These are phyloP conservation scores for Alloteropsis semialata DNA, from an alignment of 176 grass and related monocot genomes.

Conservation along the genomic window DNA sequence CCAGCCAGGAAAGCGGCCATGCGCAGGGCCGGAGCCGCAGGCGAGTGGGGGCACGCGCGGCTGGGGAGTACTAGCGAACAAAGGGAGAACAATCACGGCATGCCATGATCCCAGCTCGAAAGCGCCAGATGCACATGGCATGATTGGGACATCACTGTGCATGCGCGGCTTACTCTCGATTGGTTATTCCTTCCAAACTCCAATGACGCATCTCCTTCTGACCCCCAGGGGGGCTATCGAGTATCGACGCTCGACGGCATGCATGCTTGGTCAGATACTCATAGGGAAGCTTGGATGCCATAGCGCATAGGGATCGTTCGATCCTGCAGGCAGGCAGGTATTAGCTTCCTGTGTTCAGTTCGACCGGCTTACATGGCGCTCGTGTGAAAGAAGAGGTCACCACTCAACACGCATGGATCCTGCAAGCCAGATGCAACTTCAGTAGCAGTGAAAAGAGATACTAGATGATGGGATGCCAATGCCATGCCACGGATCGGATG, in stretches of 20 bases:
- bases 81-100: background rate
- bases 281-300: too few species aligned
- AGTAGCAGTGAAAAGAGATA: background rate
- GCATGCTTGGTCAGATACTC: too few species aligned
- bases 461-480: background rate
- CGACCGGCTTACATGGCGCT: too few species aligned
- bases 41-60: background rate
- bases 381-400: too few species aligned
- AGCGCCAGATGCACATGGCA: background rate
- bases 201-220: too few species aligned
- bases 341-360: too few species aligned
- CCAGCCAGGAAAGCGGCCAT: background rate
- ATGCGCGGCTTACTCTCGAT: background rate
- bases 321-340: too few species aligned
- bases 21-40: background rate
- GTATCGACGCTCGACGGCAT: too few species aligned
- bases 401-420: too few species aligned
- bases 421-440: background rate
- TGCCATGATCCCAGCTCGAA: background rate
- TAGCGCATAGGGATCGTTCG: too few species aligned
- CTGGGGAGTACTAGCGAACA: background rate
- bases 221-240: too few species aligned
- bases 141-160: background rate
- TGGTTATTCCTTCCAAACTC: background rate
- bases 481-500: too few species aligned